A percentile compares a stretch with the other conserved stretches of the same genome.
Evolutionary conservation across 495 filamentous ascomycete species (phyloP).

Genomic region (Penicillium dipodomyicola): DNA sequence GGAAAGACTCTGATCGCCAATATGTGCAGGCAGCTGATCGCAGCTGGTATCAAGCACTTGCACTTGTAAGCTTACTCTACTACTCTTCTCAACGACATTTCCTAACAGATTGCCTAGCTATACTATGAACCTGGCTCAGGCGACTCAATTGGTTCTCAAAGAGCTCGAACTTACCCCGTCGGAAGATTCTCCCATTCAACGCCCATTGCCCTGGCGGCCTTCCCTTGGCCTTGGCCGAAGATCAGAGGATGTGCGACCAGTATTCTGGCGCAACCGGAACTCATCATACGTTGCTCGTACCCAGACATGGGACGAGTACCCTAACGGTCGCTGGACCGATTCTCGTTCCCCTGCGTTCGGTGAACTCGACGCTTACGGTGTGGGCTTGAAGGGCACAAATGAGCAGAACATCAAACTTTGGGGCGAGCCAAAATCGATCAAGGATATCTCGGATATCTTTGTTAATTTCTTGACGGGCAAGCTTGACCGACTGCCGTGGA

Average conservation of each 20-base stretch:
- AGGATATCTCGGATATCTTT: slow-evolving; percentile 80
- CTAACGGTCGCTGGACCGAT: slow-evolving; percentile 99
- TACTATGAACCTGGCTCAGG: slow-evolving; percentile 97
- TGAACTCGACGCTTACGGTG: slow-evolving; percentile 92
- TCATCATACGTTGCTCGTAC: slow-evolving; percentile 93
- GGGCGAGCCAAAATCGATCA: slow-evolving; percentile 77
- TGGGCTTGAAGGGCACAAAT: slow-evolving; percentile 94
- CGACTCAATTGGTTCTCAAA: slow-evolving; percentile 89
- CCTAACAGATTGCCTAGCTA: slow-evolving; percentile 53
- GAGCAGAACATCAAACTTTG: slow-evolving; percentile 95
- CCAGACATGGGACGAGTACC: slow-evolving; percentile 99
- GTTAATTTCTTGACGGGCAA: slow-evolving; percentile 76
- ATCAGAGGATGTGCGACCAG: slow-evolving; percentile 93
- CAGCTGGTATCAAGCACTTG: slow-evolving; percentile 78
- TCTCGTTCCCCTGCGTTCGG: slow-evolving; percentile 95
- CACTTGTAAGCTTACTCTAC: slow-evolving; percentile 66
- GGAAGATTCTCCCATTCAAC: slow-evolving; percentile 69
- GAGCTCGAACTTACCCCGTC: slow-evolving; percentile 80
- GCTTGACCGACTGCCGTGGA: slow-evolving; percentile 87
- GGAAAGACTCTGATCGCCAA: slow-evolving; percentile 88
- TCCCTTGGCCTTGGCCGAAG: slow-evolving; percentile 84
- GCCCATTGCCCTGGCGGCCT: slow-evolving; percentile 89
- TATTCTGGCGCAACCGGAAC: slow-evolving; percentile 98
- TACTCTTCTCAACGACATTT: not conserved
- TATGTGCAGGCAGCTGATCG: slow-evolving; percentile 81